A percentile compares a stretch with the other conserved stretches of the same genome.
Conservation (phyloP, 192 early-diverging fungal species). For the Linnemannia schmuckeri region DNA sequence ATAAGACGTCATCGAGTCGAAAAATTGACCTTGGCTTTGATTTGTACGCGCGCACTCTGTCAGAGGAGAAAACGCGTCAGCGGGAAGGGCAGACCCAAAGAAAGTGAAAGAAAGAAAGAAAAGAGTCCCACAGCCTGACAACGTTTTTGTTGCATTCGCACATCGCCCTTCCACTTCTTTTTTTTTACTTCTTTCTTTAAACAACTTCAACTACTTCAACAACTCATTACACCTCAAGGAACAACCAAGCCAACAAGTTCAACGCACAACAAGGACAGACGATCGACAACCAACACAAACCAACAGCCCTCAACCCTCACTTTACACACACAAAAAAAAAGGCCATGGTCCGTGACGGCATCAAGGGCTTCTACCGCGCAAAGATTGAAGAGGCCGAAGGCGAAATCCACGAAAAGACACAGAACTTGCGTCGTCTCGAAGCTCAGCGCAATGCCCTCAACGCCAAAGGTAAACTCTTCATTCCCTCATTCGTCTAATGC, state of each 20-base stretch:
- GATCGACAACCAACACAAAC: not conserved
- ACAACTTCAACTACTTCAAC: not conserved
- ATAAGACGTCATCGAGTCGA: not conserved
- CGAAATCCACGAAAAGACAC: slow-evolving; percentile 89
- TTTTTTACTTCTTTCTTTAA: not conserved
- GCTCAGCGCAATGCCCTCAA: slow-evolving; percentile 98
- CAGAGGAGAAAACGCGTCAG: slow-evolving; percentile 3
- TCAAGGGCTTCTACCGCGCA: slow-evolving; percentile 81
- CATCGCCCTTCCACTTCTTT: not conserved
- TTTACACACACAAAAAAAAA: not conserved
- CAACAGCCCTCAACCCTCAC: not conserved
- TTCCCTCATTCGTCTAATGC: not conserved
- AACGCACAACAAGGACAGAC: not conserved
- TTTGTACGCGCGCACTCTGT: not conserved
- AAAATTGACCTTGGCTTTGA: not conserved
- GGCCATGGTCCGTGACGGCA: slow-evolving; percentile 68
- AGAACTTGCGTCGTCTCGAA: slow-evolving; percentile 97
- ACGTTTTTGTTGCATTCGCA: not conserved
- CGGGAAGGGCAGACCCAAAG: not conserved
- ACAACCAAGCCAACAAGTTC: not conserved
- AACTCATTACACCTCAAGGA: not conserved
- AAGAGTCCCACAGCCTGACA: not conserved
- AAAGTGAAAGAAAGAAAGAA: not conserved
- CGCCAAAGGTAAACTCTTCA: slow-evolving; percentile 78
- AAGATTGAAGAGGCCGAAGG: slow-evolving; percentile 92